Conservation (phyloP, 345 rosid species). For the Carallia pectinifolia region DNA sequence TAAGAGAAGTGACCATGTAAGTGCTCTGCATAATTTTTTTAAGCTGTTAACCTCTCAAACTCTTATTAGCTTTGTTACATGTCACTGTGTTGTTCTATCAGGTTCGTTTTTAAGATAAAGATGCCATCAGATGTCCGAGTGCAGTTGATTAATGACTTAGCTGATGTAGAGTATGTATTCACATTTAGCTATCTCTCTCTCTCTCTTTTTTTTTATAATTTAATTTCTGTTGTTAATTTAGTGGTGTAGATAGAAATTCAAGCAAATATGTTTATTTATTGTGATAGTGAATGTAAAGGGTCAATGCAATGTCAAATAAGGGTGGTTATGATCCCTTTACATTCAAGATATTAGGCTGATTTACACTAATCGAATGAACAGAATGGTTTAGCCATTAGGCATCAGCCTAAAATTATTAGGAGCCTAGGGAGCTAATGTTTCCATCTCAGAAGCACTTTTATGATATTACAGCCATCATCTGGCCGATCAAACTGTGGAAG, state of each 20-base stretch:
- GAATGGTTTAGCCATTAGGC: too few species aligned
- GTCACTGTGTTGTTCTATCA: slow-evolving; percentile 25
- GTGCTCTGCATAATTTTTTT: slow-evolving; percentile 22
- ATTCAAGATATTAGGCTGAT: too few species aligned
- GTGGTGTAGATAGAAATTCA: background rate
- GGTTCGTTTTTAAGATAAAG: slow-evolving; percentile 90
- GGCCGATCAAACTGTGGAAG: background rate
- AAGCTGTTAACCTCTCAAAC: slow-evolving; percentile 6
- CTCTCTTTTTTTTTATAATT: background rate
- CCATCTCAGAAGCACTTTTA: background rate
- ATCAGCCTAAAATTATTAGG: too few species aligned
- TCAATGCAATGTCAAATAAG: too few species aligned
- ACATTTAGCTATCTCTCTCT: background rate
- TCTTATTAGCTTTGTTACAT: slow-evolving; percentile 14
- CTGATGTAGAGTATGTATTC: slow-evolving; percentile 80
- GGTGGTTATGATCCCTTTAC: too few species aligned
- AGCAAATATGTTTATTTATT: background rate
- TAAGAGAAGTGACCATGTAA: slow-evolving; percentile 87
- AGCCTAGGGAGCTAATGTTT: too few species aligned
- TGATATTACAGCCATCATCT: too few species aligned
- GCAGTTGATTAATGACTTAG: slow-evolving; percentile 79
- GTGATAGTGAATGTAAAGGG: too few species aligned
- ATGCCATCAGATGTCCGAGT: slow-evolving; percentile 85
- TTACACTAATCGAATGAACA: too few species aligned
- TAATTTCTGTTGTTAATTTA: background rate